Evolutionary conservation across 1,139 yeast species (phyloP), one percentile per base, ranked within the genome.

Genomic region (Blastobotrys proliferans): DNA sequence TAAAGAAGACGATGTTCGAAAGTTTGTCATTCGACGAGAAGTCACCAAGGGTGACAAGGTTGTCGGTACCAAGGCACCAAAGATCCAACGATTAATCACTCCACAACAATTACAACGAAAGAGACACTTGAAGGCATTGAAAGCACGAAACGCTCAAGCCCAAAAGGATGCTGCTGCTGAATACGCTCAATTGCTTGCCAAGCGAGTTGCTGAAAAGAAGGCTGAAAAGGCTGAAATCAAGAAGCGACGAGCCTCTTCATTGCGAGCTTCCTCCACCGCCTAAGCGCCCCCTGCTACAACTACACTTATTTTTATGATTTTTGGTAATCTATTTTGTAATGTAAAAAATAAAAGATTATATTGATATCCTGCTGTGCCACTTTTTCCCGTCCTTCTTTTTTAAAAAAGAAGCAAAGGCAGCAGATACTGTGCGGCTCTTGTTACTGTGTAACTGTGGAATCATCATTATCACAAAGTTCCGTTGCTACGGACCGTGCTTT

Each of bases 121-220:
- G 95, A 86, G 97, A 80, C 92, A 87, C 70, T 83, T 86, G 72
- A 84, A 81, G 74, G 81, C 96, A 63, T 78, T 82, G 75, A 92
- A 92, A 85, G 78, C 86, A 72, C 84, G 83, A 79, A 86, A 86
- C 74, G 97, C 97, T 73, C 95, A 87, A 80, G 88, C 86, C 69
- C 96, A 88, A 79, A 88, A 95, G 87, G 97, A 92, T 73, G 96
- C 95, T 76, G 98, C 99, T 76, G 95, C 97, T 70, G 98, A 92
- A 76, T 92, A 92, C 83, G 95, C 97, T 69, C 95, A 88, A 77
- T 81, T 92, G 72, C 82, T 92, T 74, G 97, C 98, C 70, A 78
- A 88, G 81, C 94, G 97, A 77, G 85, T 90, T 73, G 85, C 87
- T 74, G 97, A 90, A 77, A 63, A 92, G 81, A 90, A 90, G 81